Evolutionary conservation across 345 rosid genomes (phyloP).

Genomic region (Murraya paniculata): DNA sequence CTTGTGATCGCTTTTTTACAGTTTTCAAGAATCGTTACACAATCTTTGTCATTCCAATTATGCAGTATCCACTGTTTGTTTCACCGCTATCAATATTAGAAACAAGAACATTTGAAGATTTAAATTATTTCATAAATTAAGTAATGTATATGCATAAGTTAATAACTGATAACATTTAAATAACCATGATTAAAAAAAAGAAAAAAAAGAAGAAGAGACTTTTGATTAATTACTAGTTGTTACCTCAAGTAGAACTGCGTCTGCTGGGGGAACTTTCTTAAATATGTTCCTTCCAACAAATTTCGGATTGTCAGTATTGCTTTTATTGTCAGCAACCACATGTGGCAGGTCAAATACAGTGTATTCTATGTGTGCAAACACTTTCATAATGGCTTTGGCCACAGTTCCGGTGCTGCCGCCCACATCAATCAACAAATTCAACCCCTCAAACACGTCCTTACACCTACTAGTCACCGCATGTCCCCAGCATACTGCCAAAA

Average conservation of each 20-base stretch:
- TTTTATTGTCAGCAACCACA: slow-evolving; percentile 21
- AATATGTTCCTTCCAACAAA: slow-evolving; percentile 35
- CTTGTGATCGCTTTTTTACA: slow-evolving; percentile 5
- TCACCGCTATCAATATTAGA: background rate
- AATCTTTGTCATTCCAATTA: slow-evolving; percentile 4
- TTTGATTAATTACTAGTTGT: background rate
- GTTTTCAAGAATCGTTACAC: background rate
- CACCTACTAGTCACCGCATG: no score
- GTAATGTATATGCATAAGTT: no score
- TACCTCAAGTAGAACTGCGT: slow-evolving; percentile 36
- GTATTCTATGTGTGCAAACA: slow-evolving; percentile 27
- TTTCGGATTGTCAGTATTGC: background rate
- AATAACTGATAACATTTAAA: no score
- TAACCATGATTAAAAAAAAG: background rate
- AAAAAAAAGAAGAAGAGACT: background rate
- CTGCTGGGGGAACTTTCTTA: slow-evolving; percentile 32
- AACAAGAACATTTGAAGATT: no score
- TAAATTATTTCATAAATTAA: no score
- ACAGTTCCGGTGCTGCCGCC: slow-evolving; percentile 4
- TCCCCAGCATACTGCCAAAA: no score
- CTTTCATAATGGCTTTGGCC: slow-evolving; percentile 24
- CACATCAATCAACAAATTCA: no score
- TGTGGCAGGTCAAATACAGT: slow-evolving; percentile 38
- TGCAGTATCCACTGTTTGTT: slow-evolving; percentile 12
- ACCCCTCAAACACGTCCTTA: no score